Base-by-base conservation (phyloP, 2,329 filamentous ascomycete species). In the Pseudogymnoascus sp. region DNA sequence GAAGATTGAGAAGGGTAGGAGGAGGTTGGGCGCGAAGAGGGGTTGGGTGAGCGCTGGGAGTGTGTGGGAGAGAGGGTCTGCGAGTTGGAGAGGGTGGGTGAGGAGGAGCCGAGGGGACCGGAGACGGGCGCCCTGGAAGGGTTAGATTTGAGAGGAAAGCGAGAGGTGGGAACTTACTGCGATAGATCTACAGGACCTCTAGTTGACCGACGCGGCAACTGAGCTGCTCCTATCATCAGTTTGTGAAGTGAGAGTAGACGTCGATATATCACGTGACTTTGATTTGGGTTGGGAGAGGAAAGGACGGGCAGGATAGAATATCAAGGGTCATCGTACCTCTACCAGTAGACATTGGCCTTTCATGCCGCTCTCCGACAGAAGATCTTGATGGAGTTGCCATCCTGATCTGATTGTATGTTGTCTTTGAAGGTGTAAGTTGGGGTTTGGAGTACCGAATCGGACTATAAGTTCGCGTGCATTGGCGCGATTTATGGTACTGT, bases 181-280 rank as follows among this genome's bases (percentile, higher is more conserved):
- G 86, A 83, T 63, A 77, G 75, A 67, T 94, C 90, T 18, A 95
- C 76, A 3, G 90, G 90, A 0, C 89, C 90, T 72, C 85, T 89
- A 3, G 90, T 94, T 45, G 86, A 81, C 39, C 86, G 83, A 57
- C 86, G 78, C 7, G 86, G 81, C 45, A 70, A 2, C 55, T 57
- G 55, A 26, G 12, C 33, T 57, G 55, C 55, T 57, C 3, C 30
- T 57, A 57, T 52, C 15, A 52, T 52, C 45, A 52, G 45, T 26
- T 30, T 37, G 30, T 57, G 55, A 35, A 35, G 33, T 57, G 30
- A 57, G 52, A 57, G 55, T 38, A 10, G 30, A 57, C 23, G 33
- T 23, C 10, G 6, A 15, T 2, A 37, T 23, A 7, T 35, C 35
- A 35, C 33, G 55, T 57, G 55, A 57, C 15, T 9, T 37, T 15